Percentiles rank a stretch among this genome's conserved stretches.
Conservation (phyloP, 176 grass and related monocot species). For the Phoenix roebelenii region DNA sequence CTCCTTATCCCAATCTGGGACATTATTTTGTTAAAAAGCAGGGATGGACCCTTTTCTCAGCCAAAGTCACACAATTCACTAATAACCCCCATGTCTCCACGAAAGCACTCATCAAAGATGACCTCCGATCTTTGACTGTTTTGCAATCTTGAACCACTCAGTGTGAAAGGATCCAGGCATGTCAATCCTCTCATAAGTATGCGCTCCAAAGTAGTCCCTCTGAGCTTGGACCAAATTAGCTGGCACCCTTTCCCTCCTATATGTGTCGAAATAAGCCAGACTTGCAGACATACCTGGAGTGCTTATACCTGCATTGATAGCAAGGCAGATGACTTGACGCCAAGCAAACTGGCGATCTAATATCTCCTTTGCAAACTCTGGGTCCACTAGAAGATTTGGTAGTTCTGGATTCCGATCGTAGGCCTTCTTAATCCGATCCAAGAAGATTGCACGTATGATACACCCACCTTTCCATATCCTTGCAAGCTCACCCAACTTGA, state of each 20-base stretch:
- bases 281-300: constrained; percentile 13
- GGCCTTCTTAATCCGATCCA: constrained; percentile 12
- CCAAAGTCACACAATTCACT: too few relatives aligned
- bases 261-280: constrained; percentile 16
- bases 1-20: too few relatives aligned
- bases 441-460: constrained; percentile 14
- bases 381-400: constrained; percentile 3
- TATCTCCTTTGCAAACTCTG: constrained; percentile 12
- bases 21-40: too few relatives aligned
- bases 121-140: constrained; percentile 6
- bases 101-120: background rate
- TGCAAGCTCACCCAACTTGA: constrained; percentile 13
- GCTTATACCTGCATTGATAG: constrained; percentile 7
- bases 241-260: constrained; percentile 9
- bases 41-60: too few relatives aligned
- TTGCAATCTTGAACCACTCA: constrained; percentile 15
- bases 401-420: constrained; percentile 7
- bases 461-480: constrained; percentile 13
- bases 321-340: constrained; percentile 6
- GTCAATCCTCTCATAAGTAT: constrained; percentile 8
- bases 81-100: too few relatives aligned
- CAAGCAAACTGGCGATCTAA: constrained; percentile 9
- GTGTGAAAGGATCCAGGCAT: constrained; percentile 9
- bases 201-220: constrained; percentile 10
- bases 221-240: constrained; percentile 16